These are phyloP conservation scores for Rhizophora apiculata DNA, from an alignment of 345 rosid genomes.

Conservation along the genomic window DNA sequence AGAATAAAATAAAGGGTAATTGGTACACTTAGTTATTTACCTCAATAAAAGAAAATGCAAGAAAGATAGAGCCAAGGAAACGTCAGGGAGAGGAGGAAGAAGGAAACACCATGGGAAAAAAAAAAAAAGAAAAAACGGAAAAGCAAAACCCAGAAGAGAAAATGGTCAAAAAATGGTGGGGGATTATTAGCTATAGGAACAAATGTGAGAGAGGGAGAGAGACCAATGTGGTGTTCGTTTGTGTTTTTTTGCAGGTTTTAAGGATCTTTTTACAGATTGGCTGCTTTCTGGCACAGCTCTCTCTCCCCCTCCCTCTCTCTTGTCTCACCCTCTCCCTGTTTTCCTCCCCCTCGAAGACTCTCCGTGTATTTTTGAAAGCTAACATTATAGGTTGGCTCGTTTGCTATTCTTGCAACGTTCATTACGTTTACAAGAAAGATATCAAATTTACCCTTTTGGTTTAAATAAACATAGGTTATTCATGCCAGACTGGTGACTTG, in stretches of 20 bases:
- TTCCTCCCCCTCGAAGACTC: neutral
- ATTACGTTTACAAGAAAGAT: no score
- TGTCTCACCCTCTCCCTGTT: neutral
- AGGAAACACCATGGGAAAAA: neutral
- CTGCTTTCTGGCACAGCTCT: neutral
- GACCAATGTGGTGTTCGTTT: slow-evolving; percentile 3
- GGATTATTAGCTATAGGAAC: neutral
- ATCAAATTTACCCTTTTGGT: no score
- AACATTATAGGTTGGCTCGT: no score
- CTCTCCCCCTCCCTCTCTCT: no score
- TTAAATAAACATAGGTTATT: no score
- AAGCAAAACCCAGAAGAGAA: slow-evolving; percentile 1
- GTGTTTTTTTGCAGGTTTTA: neutral
- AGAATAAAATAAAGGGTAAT: neutral
- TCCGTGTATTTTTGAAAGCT: neutral
- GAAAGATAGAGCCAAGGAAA: neutral
- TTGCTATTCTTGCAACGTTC: no score
- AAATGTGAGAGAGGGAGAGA: slow-evolving; percentile 7
- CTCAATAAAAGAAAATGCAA: neutral
- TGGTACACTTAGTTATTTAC: neutral
- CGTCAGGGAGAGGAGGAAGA: neutral
- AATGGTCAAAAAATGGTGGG: neutral
- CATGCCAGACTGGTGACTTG: no score
- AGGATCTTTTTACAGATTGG: slow-evolving; percentile 1
- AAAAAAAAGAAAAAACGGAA: neutral